phyloP scores from a whole-genome alignment of 2,329 filamentous ascomycete genomes.

The Ilyonectria destructans region DNA sequence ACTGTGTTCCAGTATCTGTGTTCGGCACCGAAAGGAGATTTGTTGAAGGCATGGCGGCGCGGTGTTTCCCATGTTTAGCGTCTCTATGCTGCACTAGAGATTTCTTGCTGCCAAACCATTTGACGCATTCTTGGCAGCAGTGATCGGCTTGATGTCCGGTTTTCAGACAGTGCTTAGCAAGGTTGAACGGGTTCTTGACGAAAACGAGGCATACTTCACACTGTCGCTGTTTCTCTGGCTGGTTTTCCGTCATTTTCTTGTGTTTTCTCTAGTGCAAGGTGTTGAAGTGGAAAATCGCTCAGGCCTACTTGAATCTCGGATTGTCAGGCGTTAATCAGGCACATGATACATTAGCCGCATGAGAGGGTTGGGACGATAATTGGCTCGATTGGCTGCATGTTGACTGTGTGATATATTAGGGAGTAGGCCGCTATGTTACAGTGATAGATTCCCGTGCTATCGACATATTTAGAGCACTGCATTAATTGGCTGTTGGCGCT shows the following conservation, averaged over 20 bases:
- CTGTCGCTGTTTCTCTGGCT: too few relatives aligned
- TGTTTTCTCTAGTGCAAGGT: not conserved
- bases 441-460: too few relatives aligned
- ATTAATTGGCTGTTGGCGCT: too few relatives aligned
- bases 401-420: not conserved
- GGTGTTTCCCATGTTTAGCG: not conserved
- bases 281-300: not conserved
- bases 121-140: constrained; percentile 20
- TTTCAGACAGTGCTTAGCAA: constrained; percentile 4
- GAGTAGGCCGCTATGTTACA: too few relatives aligned
- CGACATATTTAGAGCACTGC: too few relatives aligned
- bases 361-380: not conserved
- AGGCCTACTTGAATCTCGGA: not conserved
- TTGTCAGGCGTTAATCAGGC: not conserved
- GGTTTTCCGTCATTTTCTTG: not conserved
- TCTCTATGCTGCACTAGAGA: constrained; percentile 15
- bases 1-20: not conserved
- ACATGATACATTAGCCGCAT: not conserved
- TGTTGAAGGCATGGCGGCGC: not conserved
- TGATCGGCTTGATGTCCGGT: constrained; percentile 11
- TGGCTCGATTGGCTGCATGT: constrained; percentile 2
- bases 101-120: constrained; percentile 10
- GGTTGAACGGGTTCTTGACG: not conserved
- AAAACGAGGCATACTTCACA: constrained; percentile 8
- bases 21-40: not conserved